Base-by-base conservation (phyloP, 805 yeast genomes). In the Tetrapisispora fleetii region DNA sequence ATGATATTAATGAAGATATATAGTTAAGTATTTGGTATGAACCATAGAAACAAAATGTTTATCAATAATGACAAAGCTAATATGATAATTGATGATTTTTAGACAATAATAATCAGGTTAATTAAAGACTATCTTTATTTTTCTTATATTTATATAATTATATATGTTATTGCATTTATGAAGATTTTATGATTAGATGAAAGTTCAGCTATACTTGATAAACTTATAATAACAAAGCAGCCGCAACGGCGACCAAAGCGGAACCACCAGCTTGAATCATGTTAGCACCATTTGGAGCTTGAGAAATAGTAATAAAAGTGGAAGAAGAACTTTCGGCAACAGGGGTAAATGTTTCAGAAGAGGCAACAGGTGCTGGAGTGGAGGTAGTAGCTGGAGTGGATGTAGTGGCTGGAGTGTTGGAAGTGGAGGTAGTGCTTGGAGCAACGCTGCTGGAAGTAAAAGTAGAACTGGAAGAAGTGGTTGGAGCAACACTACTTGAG, bases 381-480 rank as follows among this genome's bases (percentile, higher is more conserved):
- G 83, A 77, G 39, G 78, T 68, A 40, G 75, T 37, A 17, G 51
- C 32, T n/a, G n/a, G n/a, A 33, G 43, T 69, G 49, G 73, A 63
- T 52, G 76, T 68, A 55, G 76, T 50, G 44, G 49, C 50, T 33
- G 52, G 39, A 24, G 52, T 30, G 19, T 54, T 43, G 18, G 50
- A 41, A 17, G 50, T 46, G 65, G 72, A 46, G 40, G 44, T 41
- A n/a, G 45, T 9, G 11, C 38, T 28, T 21, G 47, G 35, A 37
- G 51, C 39, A 18, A 48, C 10, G 8, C 28, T 28, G 2, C 40
- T 19, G 21, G 49, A 32, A 24, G 51, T 43, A 37, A 53, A 17
- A 21, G 49, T 57, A 21, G 55, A 53, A 43, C 59, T 52, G 9
- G 62, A 47, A 33, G 65, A 44, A 17, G 64, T 38, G 19, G 54